Evolutionary conservation across 306 rosid genomes (phyloP).

Genomic region (Glycine soja): DNA sequence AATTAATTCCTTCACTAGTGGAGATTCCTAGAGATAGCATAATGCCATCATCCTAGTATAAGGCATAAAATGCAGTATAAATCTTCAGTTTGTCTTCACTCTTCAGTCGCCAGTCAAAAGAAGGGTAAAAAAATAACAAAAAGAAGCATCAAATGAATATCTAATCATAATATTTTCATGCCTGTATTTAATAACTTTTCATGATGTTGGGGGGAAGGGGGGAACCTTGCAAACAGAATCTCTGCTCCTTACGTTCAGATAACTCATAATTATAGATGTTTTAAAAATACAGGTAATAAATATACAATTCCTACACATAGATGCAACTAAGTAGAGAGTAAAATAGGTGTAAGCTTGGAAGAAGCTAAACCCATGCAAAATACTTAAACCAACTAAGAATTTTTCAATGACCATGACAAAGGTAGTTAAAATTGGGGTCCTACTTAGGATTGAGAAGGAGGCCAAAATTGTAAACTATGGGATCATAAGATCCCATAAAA

Average conservation of each 20-base stretch:
- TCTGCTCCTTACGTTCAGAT: not conserved
- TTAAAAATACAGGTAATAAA: not conserved
- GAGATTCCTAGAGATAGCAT: conserved; percentile 46
- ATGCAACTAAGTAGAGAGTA: conserved; percentile 19
- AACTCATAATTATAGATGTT: not conserved
- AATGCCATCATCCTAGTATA: conserved; percentile 31
- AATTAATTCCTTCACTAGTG: conserved; percentile 42
- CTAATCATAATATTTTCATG: conserved; percentile 35
- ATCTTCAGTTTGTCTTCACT: conserved; percentile 22
- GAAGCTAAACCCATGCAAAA: conserved; percentile 21
- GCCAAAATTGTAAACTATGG: not conserved
- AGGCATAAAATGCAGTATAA: conserved; percentile 39
- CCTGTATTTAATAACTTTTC: conserved; percentile 17
- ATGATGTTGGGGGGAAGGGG: conserved; percentile 18
- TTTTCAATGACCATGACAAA: not conserved
- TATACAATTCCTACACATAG: not conserved
- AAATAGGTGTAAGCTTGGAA: conserved; percentile 22
- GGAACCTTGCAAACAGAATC: conserved; percentile 26
- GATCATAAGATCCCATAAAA: not conserved
- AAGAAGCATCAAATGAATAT: conserved; percentile 20
- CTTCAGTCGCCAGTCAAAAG: conserved; percentile 31
- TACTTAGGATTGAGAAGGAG: not conserved
- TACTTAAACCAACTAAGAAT: not conserved
- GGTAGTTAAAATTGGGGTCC: not conserved
- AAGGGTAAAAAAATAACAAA: not conserved